Evolutionary conservation across 495 filamentous ascomycete genomes (phyloP).

Genomic region (Jackrogersella minutella): DNA sequence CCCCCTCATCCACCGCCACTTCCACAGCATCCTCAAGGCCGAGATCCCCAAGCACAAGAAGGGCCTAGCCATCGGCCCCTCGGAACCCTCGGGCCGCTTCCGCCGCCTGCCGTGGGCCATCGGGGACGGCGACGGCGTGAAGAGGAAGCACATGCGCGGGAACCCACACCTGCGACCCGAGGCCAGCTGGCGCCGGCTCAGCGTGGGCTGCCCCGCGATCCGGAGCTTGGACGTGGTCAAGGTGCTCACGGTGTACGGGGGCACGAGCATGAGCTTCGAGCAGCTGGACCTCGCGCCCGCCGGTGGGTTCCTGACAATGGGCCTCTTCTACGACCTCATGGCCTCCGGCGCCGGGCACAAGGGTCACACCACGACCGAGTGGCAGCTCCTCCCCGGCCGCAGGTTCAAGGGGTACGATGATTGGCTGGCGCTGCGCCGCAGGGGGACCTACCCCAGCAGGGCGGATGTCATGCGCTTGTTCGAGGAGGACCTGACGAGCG

Average conservation of each 20-base stretch:
- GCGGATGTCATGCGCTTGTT: neutral
- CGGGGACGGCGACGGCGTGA: neutral
- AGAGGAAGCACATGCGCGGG: neutral
- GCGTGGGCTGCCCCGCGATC: neutral
- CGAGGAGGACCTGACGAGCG: neutral
- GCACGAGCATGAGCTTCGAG: neutral
- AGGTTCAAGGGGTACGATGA: neutral
- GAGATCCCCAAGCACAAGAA: neutral
- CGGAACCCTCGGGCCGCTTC: neutral
- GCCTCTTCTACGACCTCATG: slow-evolving; percentile 19
- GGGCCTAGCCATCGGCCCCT: neutral
- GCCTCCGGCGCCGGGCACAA: neutral
- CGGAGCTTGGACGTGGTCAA: slow-evolving; percentile 2
- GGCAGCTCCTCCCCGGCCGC: slow-evolving; percentile 6
- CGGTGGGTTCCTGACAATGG: slow-evolving; percentile 13
- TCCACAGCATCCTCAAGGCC: neutral
- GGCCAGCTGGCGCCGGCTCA: slow-evolving; percentile 17
- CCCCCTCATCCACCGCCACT: neutral
- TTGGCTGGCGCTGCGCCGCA: neutral
- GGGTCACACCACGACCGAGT: neutral
- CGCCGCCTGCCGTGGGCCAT: slow-evolving; percentile 5
- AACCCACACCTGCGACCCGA: slow-evolving; percentile 5
- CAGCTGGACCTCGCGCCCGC: neutral
- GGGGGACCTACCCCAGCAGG: neutral
- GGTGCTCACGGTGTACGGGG: neutral